phyloP scores from a whole-genome alignment of 768 basidiomycete species.

The Xerocomus potaroensis region DNA sequence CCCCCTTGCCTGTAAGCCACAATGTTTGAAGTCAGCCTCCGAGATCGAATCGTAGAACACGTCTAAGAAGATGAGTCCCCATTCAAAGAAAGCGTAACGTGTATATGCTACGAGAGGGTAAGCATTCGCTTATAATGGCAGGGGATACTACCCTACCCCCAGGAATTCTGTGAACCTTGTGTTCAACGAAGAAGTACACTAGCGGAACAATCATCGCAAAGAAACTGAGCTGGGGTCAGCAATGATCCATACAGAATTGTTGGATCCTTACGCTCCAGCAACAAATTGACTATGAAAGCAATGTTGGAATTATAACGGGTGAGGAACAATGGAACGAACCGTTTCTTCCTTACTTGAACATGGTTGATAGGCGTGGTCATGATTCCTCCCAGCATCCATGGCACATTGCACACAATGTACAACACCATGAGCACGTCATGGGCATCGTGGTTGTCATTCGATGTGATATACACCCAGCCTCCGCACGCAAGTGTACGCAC shows the following conservation, averaged over 20 bases:
- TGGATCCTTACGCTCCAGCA: constrained; percentile 40
- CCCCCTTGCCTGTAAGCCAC: constrained; percentile 47
- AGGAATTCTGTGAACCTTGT: constrained; percentile 73
- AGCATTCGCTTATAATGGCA: background rate
- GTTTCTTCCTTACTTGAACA: constrained; percentile 40
- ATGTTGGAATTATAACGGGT: background rate
- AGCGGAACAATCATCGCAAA: constrained; percentile 67
- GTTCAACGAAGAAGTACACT: constrained; percentile 81
- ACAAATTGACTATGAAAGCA: constrained; percentile 48
- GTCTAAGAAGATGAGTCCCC: constrained; percentile 74
- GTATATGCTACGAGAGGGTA: constrained; percentile 63
- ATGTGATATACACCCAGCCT: constrained; percentile 91
- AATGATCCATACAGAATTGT: background rate
- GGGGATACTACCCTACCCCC: constrained; percentile 52
- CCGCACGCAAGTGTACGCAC: constrained; percentile 78
- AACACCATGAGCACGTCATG: constrained; percentile 88
- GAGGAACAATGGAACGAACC: constrained; percentile 38
- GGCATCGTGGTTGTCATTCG: constrained; percentile 73
- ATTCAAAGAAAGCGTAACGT: constrained; percentile 81
- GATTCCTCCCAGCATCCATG: constrained; percentile 83
- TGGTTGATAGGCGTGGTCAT: constrained; percentile 45
- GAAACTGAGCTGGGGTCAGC: constrained; percentile 46
- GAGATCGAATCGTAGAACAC: constrained; percentile 68
- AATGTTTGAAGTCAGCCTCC: constrained; percentile 53
- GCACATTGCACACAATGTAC: constrained; percentile 79